Conservation (phyloP, 306 rosid genomes). For the Lupinus albus region DNA sequence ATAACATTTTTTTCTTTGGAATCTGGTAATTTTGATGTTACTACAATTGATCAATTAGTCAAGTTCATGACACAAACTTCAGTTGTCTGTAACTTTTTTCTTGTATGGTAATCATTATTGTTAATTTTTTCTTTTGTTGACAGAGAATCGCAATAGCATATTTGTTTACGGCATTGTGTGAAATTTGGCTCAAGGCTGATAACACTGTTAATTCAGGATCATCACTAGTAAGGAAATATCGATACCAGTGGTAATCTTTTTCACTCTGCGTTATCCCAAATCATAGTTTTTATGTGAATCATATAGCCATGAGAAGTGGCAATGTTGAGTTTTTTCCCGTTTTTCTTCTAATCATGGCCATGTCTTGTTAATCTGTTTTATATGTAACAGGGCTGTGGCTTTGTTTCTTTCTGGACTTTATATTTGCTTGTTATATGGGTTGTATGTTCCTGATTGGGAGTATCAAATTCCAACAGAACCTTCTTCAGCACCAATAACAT, state of each 20-base stretch:
- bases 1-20: no score
- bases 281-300: no score
- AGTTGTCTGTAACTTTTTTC: constrained; percentile 1
- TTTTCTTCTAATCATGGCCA: not conserved
- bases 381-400: constrained; percentile 59
- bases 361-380: not conserved
- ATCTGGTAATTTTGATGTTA: no score
- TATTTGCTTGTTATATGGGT: constrained; percentile 62
- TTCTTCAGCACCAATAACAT: constrained; percentile 49
- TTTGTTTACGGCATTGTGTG: constrained; percentile 76
- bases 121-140: constrained; percentile 21
- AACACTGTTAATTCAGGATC: constrained; percentile 57
- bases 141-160: constrained; percentile 93
- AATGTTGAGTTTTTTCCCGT: no score
- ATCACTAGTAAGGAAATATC: constrained; percentile 69
- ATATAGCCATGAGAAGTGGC: no score
- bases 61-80: not conserved
- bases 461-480: constrained; percentile 61
- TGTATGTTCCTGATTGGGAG: constrained; percentile 92
- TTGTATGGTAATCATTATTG: not conserved
- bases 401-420: constrained; percentile 59
- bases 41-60: no score
- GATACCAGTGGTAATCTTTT: constrained; percentile 62
- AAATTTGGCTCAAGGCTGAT: constrained; percentile 87
- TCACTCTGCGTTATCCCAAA: not conserved